Conservation (phyloP, 2,329 filamentous ascomycete species). For the Zasmidium angulare region DNA sequence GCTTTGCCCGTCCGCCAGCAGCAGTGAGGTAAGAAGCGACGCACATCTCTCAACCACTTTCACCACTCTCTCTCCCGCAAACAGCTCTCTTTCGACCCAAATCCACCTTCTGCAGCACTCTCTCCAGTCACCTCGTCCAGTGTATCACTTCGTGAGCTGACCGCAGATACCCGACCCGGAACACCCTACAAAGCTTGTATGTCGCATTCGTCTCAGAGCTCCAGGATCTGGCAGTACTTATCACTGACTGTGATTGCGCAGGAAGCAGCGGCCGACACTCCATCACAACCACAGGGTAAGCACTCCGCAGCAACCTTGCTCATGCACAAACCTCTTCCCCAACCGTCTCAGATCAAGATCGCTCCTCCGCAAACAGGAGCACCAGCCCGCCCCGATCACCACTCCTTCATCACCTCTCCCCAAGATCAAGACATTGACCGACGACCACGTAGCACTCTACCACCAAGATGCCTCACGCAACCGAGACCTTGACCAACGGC, state of each 20-base stretch:
- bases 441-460: neutral
- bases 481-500: slow-evolving; percentile 50
- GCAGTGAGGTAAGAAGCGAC: slow-evolving; percentile 7
- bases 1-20: neutral
- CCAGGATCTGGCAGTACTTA: neutral
- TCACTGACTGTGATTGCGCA: neutral
- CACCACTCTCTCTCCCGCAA: neutral
- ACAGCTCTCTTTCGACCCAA: too few relatives aligned
- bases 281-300: neutral
- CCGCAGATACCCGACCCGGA: neutral
- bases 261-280: neutral
- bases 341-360: neutral
- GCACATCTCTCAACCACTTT: slow-evolving; percentile 8
- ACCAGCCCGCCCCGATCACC: neutral
- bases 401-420: neutral
- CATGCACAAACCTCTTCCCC: neutral
- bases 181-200: neutral
- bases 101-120: neutral
- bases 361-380: neutral
- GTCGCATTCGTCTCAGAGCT: slow-evolving; percentile 1
- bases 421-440: neutral
- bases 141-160: neutral
- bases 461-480: slow-evolving; percentile 50
- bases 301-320: neutral
- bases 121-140: neutral